phyloP scores from a whole-genome alignment of 2,329 filamentous ascomycete genomes.

The Fusarium succisae region DNA sequence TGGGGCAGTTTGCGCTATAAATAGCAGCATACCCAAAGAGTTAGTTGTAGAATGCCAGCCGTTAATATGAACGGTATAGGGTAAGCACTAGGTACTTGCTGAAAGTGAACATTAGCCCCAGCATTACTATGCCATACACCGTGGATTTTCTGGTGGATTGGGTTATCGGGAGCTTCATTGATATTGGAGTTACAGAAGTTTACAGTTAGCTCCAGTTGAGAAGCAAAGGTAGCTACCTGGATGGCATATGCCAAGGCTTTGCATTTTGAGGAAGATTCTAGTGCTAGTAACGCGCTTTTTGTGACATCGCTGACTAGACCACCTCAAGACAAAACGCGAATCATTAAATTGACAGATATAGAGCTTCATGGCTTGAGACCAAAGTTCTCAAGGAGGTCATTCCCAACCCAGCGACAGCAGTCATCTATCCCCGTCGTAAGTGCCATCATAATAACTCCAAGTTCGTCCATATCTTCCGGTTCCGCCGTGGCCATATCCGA shows the following conservation, averaged over 20 bases:
- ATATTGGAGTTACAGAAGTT: accelerated
- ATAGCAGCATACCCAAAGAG: neutral
- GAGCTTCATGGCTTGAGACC: neutral
- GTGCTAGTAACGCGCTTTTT: accelerated
- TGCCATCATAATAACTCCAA: neutral
- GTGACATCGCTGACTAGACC: accelerated
- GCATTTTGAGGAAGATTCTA: too few species aligned
- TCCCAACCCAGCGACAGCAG: neutral
- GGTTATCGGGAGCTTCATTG: accelerated
- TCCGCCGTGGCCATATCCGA: neutral
- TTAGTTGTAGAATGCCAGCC: neutral
- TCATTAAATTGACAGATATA: accelerated
- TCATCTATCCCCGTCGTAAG: neutral
- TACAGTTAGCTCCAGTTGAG: neutral
- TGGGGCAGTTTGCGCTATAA: accelerated
- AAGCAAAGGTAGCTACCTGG: neutral
- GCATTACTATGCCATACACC: neutral
- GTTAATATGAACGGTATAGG: neutral
- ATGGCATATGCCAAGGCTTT: too few species aligned
- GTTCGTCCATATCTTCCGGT: neutral
- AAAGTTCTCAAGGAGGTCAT: neutral
- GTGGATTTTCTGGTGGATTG: accelerated
- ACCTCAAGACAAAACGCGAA: accelerated
- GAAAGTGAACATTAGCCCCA: neutral
- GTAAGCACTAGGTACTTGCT: neutral